Evolutionary conservation across 2,329 filamentous ascomycete species (phyloP).

Genomic region (Neophaeococcomyces aloes): DNA sequence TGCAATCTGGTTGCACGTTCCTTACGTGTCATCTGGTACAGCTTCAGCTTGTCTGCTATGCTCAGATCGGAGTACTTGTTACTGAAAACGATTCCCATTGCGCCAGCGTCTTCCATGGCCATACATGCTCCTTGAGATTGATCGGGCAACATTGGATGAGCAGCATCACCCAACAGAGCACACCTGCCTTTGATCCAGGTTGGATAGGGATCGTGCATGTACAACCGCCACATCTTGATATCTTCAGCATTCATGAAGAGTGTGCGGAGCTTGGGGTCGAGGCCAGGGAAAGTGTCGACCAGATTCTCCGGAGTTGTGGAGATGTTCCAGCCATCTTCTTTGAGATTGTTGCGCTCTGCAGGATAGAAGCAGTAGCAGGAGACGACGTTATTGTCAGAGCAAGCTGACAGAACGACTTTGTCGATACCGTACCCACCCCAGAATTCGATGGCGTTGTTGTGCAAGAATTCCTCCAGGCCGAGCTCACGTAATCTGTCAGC

Average conservation of each 20-base stretch:
- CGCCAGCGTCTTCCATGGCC: conserved; percentile 34
- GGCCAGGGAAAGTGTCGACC: conserved; percentile 12
- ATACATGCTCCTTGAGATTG: conserved; percentile 29
- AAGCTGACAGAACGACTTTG: conserved; percentile 34
- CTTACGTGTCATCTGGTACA: conserved; percentile 26
- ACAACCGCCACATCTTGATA: conserved; percentile 17
- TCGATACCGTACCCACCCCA: conserved; percentile 30
- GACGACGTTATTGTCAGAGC: conserved; percentile 28
- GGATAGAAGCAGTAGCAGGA: conserved; percentile 34
- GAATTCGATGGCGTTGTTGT: conserved; percentile 26
- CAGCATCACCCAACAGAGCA: conserved; percentile 26
- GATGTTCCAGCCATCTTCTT: conserved; percentile 19
- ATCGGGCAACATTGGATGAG: conserved; percentile 28
- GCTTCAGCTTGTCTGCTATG: conserved; percentile 19
- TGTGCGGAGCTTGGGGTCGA: conserved; percentile 10
- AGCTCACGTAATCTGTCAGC: conserved; percentile 23
- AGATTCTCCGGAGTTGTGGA: conserved; percentile 11
- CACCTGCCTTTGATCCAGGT: conserved; percentile 23
- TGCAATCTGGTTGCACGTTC: conserved; percentile 25
- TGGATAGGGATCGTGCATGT: conserved; percentile 15
- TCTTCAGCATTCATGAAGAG: conserved; percentile 14
- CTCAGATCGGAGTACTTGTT: conserved; percentile 14
- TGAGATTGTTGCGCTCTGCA: conserved; percentile 14
- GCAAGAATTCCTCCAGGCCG: conserved; percentile 27
- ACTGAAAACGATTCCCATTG: conserved; percentile 29